Conservation (phyloP, 148 eudicot genomes). For the Vaccinium darrowii region DNA sequence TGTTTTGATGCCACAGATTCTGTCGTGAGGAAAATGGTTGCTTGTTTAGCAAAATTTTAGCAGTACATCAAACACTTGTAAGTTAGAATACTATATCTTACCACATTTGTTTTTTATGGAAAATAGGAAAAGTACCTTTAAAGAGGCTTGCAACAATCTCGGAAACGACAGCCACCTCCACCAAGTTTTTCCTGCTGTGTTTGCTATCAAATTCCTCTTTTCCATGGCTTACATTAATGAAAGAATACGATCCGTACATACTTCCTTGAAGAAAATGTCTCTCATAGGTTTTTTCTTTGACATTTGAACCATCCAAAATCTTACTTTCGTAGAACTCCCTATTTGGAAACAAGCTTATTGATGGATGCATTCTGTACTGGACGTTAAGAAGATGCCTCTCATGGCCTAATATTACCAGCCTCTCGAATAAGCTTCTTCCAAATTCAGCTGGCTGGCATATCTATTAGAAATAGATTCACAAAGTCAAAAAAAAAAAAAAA, state of each 20-base stretch:
- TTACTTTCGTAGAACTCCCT: conserved; percentile 21
- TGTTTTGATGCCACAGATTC: conserved; percentile 26
- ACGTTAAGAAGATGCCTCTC: conserved; percentile 45
- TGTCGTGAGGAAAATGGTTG: conserved; percentile 1
- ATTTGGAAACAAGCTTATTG: conserved; percentile 42
- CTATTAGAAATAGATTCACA: conserved; percentile 11
- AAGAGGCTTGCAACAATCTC: conserved; percentile 41
- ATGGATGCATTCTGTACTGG: conserved; percentile 29
- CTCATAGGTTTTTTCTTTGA: no score
- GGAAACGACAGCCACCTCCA: conserved; percentile 6
- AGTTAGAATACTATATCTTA: conserved; percentile 9
- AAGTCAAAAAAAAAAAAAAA: background rate
- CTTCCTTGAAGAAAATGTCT: no score
- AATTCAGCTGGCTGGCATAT: conserved; percentile 40
- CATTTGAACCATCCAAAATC: no score
- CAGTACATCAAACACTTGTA: conserved; percentile 30
- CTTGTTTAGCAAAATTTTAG: conserved; percentile 30
- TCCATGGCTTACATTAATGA: no score
- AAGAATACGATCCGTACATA: no score
- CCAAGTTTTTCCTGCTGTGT: no score
- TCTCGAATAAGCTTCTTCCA: conserved; percentile 60
- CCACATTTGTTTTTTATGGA: background rate
- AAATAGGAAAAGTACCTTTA: conserved; percentile 23
- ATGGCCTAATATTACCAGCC: conserved; percentile 39
- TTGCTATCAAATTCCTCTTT: no score